Conservation (phyloP, 1,139 yeast genomes). For the Yamadazyma aaseri region DNA sequence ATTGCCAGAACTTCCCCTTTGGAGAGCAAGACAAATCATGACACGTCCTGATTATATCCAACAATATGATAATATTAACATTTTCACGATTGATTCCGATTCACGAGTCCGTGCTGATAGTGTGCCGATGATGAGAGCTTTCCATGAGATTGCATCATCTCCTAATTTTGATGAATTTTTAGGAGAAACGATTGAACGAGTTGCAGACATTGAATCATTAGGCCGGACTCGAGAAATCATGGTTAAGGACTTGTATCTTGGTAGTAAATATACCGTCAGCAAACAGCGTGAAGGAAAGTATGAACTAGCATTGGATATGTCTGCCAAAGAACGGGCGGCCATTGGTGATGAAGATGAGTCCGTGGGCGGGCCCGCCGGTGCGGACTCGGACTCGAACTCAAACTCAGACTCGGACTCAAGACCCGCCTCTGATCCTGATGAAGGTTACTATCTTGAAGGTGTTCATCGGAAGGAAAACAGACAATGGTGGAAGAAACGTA, state of each 20-base stretch:
- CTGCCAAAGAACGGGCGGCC: too few relatives aligned
- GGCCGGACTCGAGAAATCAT: conserved; percentile 82
- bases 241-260: conserved; percentile 64
- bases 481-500: conserved; percentile 49
- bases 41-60: conserved; percentile 82
- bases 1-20: conserved; percentile 72
- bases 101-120: conserved; percentile 79
- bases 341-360: conserved; percentile 11
- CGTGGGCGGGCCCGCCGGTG: conserved; percentile 1
- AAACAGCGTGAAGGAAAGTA: too few relatives aligned
- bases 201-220: conserved; percentile 71
- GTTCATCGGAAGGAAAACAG: conserved; percentile 35
- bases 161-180: conserved; percentile 72
- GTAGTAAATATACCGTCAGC: conserved; percentile 33
- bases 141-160: conserved; percentile 71
- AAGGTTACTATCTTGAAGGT: conserved; percentile 39
- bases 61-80: conserved; percentile 68
- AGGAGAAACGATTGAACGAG: conserved; percentile 68
- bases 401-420: conserved; percentile 21
- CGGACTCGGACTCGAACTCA: conserved; percentile 14
- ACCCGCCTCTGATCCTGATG: conserved; percentile 34
- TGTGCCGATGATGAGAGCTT: conserved; percentile 88
- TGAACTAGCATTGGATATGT: conserved; percentile 4
- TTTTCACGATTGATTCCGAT: conserved; percentile 74
- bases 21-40: conserved; percentile 86